A percentile compares a stretch with the other conserved stretches of the same genome.
These are phyloP conservation scores for Rhynchospora pubera DNA, from an alignment of 176 grass and related monocot genomes.

Conservation along the genomic window DNA sequence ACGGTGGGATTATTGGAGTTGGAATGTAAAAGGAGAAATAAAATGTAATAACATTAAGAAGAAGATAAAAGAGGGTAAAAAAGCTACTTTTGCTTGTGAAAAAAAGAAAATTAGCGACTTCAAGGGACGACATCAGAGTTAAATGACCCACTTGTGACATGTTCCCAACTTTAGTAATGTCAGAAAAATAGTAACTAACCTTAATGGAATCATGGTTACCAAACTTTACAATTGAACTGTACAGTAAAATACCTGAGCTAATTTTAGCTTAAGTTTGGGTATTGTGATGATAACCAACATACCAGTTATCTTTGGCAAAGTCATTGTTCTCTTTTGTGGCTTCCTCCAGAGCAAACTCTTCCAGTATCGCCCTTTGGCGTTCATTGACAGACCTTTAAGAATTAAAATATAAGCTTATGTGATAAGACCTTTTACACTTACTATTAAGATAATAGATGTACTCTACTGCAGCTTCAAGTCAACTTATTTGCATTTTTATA, in stretches of 20 bases:
- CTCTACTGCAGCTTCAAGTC: background rate
- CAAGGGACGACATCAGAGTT: background rate
- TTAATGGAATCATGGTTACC: too few species aligned
- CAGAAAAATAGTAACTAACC: background rate
- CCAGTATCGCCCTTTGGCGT: conserved; percentile 61
- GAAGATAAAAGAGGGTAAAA: background rate
- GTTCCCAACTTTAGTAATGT: background rate
- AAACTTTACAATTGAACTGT: background rate
- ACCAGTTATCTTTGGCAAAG: conserved; percentile 64
- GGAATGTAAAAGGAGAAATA: too few species aligned
- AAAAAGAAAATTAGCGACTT: background rate
- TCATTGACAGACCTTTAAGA: conserved; percentile 65
- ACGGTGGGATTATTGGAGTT: too few species aligned
- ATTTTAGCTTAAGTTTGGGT: background rate
- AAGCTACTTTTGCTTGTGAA: conserved; percentile 11
- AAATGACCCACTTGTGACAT: background rate
- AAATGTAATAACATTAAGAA: conserved; percentile 4
- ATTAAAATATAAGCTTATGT: background rate
- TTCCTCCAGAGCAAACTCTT: conserved; percentile 91
- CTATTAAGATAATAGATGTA: background rate
- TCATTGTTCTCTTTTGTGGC: conserved; percentile 43
- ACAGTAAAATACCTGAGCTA: background rate
- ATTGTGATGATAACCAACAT: conserved; percentile 16
- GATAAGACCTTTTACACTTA: background rate
- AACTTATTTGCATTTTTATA: background rate